These are phyloP conservation scores for Penicillium sp. DNA, from an alignment of 2,329 filamentous ascomycete genomes.

Conservation along the genomic window DNA sequence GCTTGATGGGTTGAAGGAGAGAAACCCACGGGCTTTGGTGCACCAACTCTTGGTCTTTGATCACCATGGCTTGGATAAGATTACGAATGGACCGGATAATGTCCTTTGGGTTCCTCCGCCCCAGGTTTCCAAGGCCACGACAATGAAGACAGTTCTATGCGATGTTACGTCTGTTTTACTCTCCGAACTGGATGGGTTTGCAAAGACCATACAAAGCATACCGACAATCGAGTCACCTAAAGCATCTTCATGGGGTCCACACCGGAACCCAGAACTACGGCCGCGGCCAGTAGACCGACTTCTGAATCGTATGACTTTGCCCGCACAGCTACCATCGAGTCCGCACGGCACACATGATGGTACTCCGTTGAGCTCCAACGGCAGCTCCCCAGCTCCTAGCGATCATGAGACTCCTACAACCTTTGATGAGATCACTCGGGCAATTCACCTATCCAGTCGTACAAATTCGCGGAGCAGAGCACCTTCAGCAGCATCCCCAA, in stretches of 20 bases:
- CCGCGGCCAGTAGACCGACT: conserved; percentile 56
- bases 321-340: conserved; percentile 55
- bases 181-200: conserved; percentile 72
- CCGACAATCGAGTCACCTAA: conserved; percentile 77
- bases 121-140: conserved; percentile 70
- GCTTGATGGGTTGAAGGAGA: conserved; percentile 68
- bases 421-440: conserved; percentile 53
- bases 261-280: conserved; percentile 52
- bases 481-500: conserved; percentile 44
- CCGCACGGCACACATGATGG: conserved; percentile 32
- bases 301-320: conserved; percentile 78
- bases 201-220: conserved; percentile 70
- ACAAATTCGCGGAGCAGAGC: conserved; percentile 41
- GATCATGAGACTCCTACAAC: conserved; percentile 52
- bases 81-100: conserved; percentile 60
- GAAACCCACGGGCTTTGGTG: conserved; percentile 72
- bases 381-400: conserved; percentile 37
- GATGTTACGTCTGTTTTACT: conserved; percentile 72
- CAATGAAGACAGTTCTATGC: conserved; percentile 77
- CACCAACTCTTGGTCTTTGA: conserved; percentile 82
- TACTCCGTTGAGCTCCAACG: conserved; percentile 42
- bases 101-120: conserved; percentile 69
- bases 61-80: conserved; percentile 56
- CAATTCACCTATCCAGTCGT: conserved; percentile 41
- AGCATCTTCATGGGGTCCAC: conserved; percentile 44